phyloP scores from a whole-genome alignment of 495 filamentous ascomycete species.

The Aspergillus heteromorphus region DNA sequence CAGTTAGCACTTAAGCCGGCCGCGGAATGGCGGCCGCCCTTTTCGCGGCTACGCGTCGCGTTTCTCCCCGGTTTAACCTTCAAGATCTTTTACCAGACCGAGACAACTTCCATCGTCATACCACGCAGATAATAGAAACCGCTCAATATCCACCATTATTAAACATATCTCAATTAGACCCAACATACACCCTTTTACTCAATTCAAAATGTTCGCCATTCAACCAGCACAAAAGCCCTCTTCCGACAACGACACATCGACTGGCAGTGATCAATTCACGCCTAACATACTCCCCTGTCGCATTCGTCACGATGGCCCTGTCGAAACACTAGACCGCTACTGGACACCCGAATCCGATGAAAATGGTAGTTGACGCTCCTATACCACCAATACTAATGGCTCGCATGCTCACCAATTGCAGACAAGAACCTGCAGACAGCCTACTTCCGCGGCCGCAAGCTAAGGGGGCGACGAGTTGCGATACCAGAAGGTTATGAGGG shows the following conservation, averaged over 20 bases:
- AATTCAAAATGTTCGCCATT: conserved; percentile 36
- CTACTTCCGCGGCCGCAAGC: conserved; percentile 79
- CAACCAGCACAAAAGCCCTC: conserved; percentile 23
- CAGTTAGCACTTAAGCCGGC: background rate
- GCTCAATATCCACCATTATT: too few relatives aligned
- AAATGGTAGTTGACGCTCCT: conserved; percentile 30
- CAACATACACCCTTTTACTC: background rate
- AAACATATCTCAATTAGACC: too few relatives aligned
- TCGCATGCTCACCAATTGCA: conserved; percentile 2
- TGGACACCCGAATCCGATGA: conserved; percentile 56
- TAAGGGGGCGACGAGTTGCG: conserved; percentile 60
- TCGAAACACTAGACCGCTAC: conserved; percentile 60
- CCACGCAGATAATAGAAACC: background rate
- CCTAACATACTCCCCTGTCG: conserved; percentile 82
- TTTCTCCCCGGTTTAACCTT: background rate
- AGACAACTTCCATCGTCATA: background rate
- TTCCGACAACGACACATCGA: conserved; percentile 10
- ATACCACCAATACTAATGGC: background rate
- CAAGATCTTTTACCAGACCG: background rate
- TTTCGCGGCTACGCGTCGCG: conserved; percentile 30
- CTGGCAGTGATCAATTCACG: conserved; percentile 38
- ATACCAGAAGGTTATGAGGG: conserved; percentile 76
- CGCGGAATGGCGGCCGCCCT: background rate
- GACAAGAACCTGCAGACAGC: conserved; percentile 39
- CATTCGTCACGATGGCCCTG: conserved; percentile 71